Conservation (phyloP, 2,329 filamentous ascomycete species). For the Hymenoscyphus fraxineus region DNA sequence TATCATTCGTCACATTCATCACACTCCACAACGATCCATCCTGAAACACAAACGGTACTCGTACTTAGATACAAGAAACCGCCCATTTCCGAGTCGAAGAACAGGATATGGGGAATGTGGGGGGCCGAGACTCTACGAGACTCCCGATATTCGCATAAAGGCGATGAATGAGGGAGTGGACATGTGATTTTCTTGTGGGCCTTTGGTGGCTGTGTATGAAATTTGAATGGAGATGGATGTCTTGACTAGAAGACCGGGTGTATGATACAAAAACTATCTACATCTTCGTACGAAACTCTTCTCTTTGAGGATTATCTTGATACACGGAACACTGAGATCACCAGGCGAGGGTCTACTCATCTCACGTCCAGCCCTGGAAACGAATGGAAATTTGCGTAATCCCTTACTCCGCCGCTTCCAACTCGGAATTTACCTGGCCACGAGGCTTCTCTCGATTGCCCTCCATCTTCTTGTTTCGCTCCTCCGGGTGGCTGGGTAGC, state of each 20-base stretch:
- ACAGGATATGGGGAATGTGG: too few species aligned
- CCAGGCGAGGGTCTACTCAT: not conserved
- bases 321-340: not conserved
- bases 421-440: not conserved
- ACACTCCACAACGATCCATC: too few species aligned
- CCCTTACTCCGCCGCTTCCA: not conserved
- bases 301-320: not conserved
- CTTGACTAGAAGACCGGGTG: not conserved
- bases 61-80: too few species aligned
- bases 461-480: slow-evolving; percentile 9
- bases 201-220: not conserved
- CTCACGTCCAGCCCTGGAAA: not conserved
- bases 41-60: too few species aligned
- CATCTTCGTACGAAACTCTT: not conserved
- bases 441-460: slow-evolving; percentile 3
- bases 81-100: too few species aligned
- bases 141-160: not conserved
- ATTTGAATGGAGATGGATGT: slow-evolving; percentile 2
- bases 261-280: slow-evolving; percentile 1
- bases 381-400: not conserved
- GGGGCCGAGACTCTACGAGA: too few species aligned
- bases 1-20: too few species aligned
- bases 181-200: not conserved
- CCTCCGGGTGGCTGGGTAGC: slow-evolving; percentile 12
- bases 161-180: not conserved